Conservation (phyloP, 2,329 filamentous ascomycete species). For the Fusarium haematococcum region DNA sequence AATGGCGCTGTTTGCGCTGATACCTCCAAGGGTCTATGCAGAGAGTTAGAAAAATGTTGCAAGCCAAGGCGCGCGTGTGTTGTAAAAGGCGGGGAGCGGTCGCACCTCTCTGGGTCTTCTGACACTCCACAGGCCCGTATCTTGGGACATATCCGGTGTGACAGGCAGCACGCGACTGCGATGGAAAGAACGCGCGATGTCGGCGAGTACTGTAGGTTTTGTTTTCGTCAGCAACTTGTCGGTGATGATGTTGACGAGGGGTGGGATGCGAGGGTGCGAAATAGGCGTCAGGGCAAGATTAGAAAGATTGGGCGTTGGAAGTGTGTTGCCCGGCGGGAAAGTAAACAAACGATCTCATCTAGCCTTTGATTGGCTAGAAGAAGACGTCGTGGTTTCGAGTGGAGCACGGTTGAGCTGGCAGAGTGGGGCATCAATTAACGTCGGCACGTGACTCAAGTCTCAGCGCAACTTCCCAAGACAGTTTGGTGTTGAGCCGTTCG, state of each 20-base stretch:
- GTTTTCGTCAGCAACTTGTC: slow-evolving; percentile 5
- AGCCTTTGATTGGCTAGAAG: slow-evolving; percentile 43
- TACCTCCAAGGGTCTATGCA: slow-evolving; percentile 82
- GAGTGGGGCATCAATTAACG: neutral
- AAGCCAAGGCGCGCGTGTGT: slow-evolving; percentile 14
- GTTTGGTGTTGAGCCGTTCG: neutral
- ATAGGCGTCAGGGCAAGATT: slow-evolving; percentile 29
- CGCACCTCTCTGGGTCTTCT: slow-evolving; percentile 88
- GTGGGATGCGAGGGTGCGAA: slow-evolving; percentile 35
- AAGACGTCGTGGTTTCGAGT: neutral
- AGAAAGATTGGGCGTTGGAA: slow-evolving; percentile 30
- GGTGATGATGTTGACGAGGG: slow-evolving; percentile 29
- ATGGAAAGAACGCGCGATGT: slow-evolving; percentile 24
- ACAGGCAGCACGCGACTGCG: slow-evolving; percentile 30
- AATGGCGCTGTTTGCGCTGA: slow-evolving; percentile 85
- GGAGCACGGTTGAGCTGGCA: slow-evolving; percentile 30
- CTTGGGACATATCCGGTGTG: slow-evolving; percentile 77
- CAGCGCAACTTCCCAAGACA: neutral
- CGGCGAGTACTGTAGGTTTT: neutral
- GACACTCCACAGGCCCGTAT: slow-evolving; percentile 89
- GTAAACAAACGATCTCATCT: slow-evolving; percentile 54
- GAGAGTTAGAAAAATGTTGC: slow-evolving; percentile 30
- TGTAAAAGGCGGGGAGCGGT: slow-evolving; percentile 24
- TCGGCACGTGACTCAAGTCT: slow-evolving; percentile 24
- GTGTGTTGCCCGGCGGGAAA: slow-evolving; percentile 55